Conservation (phyloP, 177 flowering plant genomes). For the Vitis hybrid region DNA sequence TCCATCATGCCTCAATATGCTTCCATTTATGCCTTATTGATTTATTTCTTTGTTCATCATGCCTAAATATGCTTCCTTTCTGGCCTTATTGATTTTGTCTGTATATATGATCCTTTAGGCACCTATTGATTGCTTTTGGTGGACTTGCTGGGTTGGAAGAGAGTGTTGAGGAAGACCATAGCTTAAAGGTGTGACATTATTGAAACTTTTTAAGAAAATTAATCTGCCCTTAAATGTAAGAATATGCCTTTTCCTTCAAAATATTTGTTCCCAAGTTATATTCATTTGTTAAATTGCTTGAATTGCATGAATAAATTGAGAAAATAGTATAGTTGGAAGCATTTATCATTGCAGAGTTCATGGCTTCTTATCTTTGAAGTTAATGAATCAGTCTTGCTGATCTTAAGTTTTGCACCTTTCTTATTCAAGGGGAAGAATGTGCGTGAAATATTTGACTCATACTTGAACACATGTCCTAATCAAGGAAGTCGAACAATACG, state of each 20-base stretch:
- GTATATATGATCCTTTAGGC: slow-evolving; percentile 32
- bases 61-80: slow-evolving; percentile 1
- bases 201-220: neutral
- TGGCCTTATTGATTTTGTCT: neutral
- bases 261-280: neutral
- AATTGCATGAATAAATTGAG: neutral
- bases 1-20: too few relatives aligned
- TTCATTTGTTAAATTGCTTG: neutral
- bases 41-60: neutral
- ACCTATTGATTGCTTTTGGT: slow-evolving; percentile 93
- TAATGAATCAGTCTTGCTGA: neutral
- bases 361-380: neutral
- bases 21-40: too few relatives aligned
- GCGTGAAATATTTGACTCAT: slow-evolving; percentile 50
- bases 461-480: slow-evolving; percentile 86
- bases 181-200: slow-evolving; percentile 53
- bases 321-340: neutral
- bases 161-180: slow-evolving; percentile 76
- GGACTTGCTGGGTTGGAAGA: slow-evolving; percentile 99
- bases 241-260: neutral
- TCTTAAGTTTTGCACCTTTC: neutral
- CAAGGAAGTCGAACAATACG: slow-evolving; percentile 98
- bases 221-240: too few relatives aligned
- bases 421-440: slow-evolving; percentile 62
- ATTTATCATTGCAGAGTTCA: neutral